Conservation (phyloP, 2,329 filamentous ascomycete species). For the Nannizzia gypsea region DNA sequence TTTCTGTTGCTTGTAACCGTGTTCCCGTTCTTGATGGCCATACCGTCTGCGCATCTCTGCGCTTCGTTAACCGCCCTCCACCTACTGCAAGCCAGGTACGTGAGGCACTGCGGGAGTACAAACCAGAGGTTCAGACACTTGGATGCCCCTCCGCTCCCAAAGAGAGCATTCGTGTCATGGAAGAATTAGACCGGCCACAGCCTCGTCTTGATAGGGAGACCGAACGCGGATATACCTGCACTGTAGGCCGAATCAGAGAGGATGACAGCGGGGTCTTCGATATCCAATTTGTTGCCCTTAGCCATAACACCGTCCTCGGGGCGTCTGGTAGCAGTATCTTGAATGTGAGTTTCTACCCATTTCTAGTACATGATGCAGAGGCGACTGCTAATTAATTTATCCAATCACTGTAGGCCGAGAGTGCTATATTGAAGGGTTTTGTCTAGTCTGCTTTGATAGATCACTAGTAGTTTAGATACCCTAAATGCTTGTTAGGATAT, state of each 20-base stretch:
- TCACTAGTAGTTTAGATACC: not conserved
- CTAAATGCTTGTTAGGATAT: not conserved
- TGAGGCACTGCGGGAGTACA: conserved; percentile 66
- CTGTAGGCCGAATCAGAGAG: conserved; percentile 73
- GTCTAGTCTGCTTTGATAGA: not conserved
- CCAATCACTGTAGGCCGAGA: not conserved
- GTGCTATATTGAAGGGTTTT: not conserved
- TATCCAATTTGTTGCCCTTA: conserved; percentile 85
- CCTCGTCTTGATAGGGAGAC: conserved; percentile 80
- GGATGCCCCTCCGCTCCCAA: conserved; percentile 78
- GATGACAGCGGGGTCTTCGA: conserved; percentile 77
- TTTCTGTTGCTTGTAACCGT: conserved; percentile 82
- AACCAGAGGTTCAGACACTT: conserved; percentile 66
- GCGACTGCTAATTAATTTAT: not conserved
- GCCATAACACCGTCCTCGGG: conserved; percentile 85
- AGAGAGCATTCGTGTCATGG: conserved; percentile 74
- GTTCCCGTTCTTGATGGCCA: conserved; percentile 94
- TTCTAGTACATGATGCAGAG: not conserved
- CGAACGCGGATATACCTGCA: conserved; percentile 76
- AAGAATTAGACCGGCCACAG: conserved; percentile 81
- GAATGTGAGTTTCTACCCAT: conserved; percentile 42
- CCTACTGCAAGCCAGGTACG: conserved; percentile 67
- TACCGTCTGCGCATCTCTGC: conserved; percentile 81
- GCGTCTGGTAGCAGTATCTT: conserved; percentile 92
- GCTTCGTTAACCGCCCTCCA: conserved; percentile 62